Base-by-base conservation (phyloP, 2,329 filamentous ascomycete species). In the Thyridium curvatum region DNA sequence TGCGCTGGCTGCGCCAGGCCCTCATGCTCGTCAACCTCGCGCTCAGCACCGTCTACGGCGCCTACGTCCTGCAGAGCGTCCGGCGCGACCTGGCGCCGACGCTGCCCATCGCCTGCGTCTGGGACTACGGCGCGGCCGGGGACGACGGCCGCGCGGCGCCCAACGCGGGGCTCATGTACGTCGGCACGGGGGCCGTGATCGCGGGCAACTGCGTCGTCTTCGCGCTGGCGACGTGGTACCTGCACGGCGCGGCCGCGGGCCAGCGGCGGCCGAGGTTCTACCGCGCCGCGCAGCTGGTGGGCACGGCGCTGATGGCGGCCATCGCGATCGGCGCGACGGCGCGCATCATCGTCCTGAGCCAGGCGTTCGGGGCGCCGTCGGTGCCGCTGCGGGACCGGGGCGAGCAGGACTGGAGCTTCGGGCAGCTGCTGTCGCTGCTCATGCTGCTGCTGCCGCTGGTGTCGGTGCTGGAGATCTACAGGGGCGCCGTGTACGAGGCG, bases 11-110 rank as follows among this genome's bases (percentile, higher is more conserved):
- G 48, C 67, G 80, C 16, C 77, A 83, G 52, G 60, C 74, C 16
- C 68, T 84, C 47, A 84, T 84, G 78, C 69, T 83, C 43, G 66
- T 76, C 43, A 84, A 82, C 56, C 60, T 84, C 44, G 67, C 66
- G 1, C 66, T 84, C 12, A 76, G 72, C 5, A 72, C 71, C 37
- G 59, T 75, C 4, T 72, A 67, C 28, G 75, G 77, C 8, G 55
- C 77, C 13, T 77, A 76, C 47, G 68, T 82, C 32, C 61, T 82
- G 16, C 65, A 71, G 47, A 68, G 65, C 14, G 74, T 82, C 9
- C 58, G 68, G 37, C 69, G 67, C 41, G 68, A 71, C 13, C 54
- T 82, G 44, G 45, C 49, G 56, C 67, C 44, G 45, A 71, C 53
- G 0, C 56, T 83, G 26, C 78, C 80, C 1, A 73, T 84, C 37